phyloP scores from a whole-genome alignment of 2,329 filamentous ascomycete genomes.

The Monosporascus sp. region DNA sequence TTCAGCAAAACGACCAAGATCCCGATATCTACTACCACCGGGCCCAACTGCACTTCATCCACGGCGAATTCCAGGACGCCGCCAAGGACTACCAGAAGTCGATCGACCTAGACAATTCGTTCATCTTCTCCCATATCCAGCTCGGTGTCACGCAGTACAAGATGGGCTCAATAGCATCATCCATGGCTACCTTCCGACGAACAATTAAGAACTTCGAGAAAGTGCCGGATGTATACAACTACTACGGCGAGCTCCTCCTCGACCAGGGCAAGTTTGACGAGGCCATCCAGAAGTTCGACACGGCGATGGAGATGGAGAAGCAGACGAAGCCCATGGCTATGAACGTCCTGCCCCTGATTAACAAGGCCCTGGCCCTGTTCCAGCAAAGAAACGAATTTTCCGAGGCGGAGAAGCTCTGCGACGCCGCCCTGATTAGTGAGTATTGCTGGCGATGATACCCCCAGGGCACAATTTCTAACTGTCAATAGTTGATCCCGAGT shows the following conservation, averaged over 20 bases:
- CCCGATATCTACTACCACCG: slow-evolving; percentile 99
- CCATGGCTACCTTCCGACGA: slow-evolving; percentile 95
- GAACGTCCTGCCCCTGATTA: slow-evolving; percentile 96
- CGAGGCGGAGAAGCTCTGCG: slow-evolving; percentile 92
- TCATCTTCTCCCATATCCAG: slow-evolving; percentile 99
- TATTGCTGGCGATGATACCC: slow-evolving; percentile 21
- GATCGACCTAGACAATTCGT: slow-evolving; percentile 89
- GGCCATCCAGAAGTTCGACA: slow-evolving; percentile 96
- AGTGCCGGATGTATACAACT: slow-evolving; percentile 98
- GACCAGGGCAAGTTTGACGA: slow-evolving; percentile 95
- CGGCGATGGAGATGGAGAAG: slow-evolving; percentile 98
- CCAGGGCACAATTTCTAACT: slow-evolving; percentile 28
- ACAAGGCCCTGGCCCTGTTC: slow-evolving; percentile 95
- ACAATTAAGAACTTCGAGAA: slow-evolving; percentile 98
- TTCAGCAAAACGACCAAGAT: slow-evolving; percentile 79
- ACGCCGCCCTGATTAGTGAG: slow-evolving; percentile 95
- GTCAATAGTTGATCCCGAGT: slow-evolving; percentile 83
- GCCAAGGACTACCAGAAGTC: slow-evolving; percentile 99
- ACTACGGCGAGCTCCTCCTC: slow-evolving; percentile 93
- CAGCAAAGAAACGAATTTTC: slow-evolving; percentile 97
- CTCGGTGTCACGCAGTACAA: slow-evolving; percentile 99
- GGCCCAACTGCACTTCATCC: slow-evolving; percentile 96
- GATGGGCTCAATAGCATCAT: slow-evolving; percentile 96
- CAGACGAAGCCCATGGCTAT: slow-evolving; percentile 88
- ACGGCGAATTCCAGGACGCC: slow-evolving; percentile 85